Conservation (phyloP, 176 grass and related monocot genomes). For the Tillandsia fasciculata region DNA sequence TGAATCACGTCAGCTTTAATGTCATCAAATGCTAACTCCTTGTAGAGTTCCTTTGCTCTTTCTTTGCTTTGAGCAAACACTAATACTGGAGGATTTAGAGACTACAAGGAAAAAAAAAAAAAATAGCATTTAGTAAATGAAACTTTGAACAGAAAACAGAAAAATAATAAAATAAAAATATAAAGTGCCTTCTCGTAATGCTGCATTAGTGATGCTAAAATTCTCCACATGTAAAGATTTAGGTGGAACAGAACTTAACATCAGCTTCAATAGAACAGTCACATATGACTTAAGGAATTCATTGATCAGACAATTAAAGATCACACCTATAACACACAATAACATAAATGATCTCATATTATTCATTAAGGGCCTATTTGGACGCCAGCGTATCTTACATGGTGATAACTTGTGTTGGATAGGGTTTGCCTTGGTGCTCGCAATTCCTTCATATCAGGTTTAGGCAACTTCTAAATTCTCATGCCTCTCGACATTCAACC, state of each 20-base stretch:
- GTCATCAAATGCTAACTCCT: constrained; percentile 79
- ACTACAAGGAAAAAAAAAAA: constrained; percentile 34
- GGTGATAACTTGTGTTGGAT: too few relatives aligned
- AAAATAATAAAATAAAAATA: neutral
- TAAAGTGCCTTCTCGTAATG: too few relatives aligned
- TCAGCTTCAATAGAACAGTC: neutral
- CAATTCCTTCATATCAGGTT: too few relatives aligned
- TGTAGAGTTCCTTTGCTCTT: constrained; percentile 96
- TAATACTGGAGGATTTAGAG: constrained; percentile 74
- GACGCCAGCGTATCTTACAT: too few relatives aligned
- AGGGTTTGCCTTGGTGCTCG: too few relatives aligned
- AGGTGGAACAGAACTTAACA: neutral
- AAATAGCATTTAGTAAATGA: neutral
- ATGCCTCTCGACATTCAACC: too few relatives aligned
- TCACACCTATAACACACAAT: too few relatives aligned
- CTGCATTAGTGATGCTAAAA: too few relatives aligned
- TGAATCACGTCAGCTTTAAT: constrained; percentile 81
- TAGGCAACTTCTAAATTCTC: too few relatives aligned
- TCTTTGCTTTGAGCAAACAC: constrained; percentile 99
- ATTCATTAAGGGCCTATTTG: too few relatives aligned
- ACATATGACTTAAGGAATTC: neutral
- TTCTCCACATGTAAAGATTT: neutral
- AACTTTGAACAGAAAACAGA: neutral
- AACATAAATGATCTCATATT: neutral
- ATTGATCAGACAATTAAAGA: neutral